Evolutionary conservation across 2,329 filamentous ascomycete species (phyloP), one percentile per base, ranked within the genome.

Genomic region (Biscogniauxia marginata): DNA sequence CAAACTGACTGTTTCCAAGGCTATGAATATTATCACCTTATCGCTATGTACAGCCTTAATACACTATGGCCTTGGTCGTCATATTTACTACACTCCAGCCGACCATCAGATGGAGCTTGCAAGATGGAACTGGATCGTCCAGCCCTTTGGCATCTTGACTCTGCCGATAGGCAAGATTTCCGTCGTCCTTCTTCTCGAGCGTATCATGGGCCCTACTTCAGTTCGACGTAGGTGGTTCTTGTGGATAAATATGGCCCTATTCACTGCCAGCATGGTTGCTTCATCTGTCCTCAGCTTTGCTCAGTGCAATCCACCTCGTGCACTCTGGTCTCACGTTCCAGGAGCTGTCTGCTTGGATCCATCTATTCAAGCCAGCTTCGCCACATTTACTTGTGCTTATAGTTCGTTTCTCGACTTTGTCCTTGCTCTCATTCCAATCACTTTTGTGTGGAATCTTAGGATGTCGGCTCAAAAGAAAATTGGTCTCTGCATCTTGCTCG

Each of bases 381-480:
- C 43, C 16, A 20, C 16, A 20, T 45, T 45, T 20, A 45, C 43
- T n/a, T 45, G 43, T 24, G 23, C 24, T 25, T 25, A 25, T 25
- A 25, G 24, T 11, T 25, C 24, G 24, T 25, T 25, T 11, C 24
- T 50, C 13, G 55, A 57, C 20, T 57, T 53, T n/a, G 18, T 53
- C 9, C 9, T 57, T 13, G 55, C 50, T n/a, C 8, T 51, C 2
- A 23, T 57, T 9, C 55, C 55, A 1, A 23, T 51, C 11, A 50
- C 55, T 13, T 50, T 57, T n/a, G 48, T 53, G 7, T 53, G 55
- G 55, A 3, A 43, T 2, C 55, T 57, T 13, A 20, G 45, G 2
- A 20, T 57, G 18, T n/a, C 46, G 7, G 8, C 39, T 7, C 50
- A 43, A 0, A 53, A 54, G 24, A 20, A 19, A 30, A 22, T 53